Conservation (phyloP, 164 flowering plant genomes). For the Houttuynia cordata region DNA sequence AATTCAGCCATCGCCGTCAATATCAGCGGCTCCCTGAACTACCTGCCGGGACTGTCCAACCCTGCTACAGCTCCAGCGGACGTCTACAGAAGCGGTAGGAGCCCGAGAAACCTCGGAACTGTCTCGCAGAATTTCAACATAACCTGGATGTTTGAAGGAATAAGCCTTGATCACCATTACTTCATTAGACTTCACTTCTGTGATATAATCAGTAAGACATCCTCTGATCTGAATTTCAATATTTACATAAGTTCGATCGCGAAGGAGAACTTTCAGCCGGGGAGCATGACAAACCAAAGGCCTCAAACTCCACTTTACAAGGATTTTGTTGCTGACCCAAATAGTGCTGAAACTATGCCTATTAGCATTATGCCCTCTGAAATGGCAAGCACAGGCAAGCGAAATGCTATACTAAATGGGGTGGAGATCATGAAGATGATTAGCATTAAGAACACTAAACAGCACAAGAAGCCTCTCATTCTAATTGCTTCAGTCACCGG, state of each 20-base stretch:
- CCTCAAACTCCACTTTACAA: background rate
- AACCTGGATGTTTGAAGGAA: slow-evolving; percentile 51
- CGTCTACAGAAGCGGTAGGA: background rate
- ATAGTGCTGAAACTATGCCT: background rate
- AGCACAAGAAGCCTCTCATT: background rate
- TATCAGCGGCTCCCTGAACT: background rate
- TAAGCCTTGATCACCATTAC: slow-evolving; percentile 51
- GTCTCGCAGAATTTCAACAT: slow-evolving; percentile 38
- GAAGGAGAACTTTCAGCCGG: slow-evolving; percentile 33
- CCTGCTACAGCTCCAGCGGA: background rate
- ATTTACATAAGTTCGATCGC: slow-evolving; percentile 50
- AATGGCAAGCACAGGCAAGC: background rate
- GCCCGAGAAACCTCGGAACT: slow-evolving; percentile 11
- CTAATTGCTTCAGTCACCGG: background rate
- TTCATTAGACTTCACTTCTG: slow-evolving; percentile 69
- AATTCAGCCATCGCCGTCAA: slow-evolving; percentile 5
- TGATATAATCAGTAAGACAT: slow-evolving; percentile 47
- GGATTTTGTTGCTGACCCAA: background rate
- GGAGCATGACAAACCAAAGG: slow-evolving; percentile 14
- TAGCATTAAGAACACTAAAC: slow-evolving; percentile 12
- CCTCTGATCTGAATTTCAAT: slow-evolving; percentile 48
- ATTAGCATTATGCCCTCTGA: slow-evolving; percentile 40
- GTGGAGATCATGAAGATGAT: slow-evolving; percentile 65
- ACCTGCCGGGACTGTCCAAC: background rate
- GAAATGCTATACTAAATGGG: slow-evolving; percentile 68